These are phyloP conservation scores for Fusarium acutatum DNA, from an alignment of 2,329 filamentous ascomycete species.

Conservation along the genomic window DNA sequence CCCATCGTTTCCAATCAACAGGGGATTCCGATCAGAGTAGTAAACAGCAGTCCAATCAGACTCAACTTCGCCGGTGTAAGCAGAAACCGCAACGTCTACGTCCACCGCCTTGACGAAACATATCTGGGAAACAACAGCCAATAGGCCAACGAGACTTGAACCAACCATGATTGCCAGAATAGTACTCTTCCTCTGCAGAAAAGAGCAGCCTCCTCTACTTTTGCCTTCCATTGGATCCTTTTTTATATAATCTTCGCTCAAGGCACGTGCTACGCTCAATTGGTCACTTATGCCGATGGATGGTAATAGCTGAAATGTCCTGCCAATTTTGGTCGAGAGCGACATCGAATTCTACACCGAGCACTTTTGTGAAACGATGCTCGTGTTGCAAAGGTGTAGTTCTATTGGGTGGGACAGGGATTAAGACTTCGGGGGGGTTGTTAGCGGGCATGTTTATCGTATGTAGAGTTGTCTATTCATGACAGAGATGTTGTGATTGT, in stretches of 20 bases:
- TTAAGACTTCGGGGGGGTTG: neutral
- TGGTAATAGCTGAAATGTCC: neutral
- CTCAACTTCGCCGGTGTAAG: slow-evolving; percentile 48
- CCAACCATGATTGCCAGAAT: slow-evolving; percentile 29
- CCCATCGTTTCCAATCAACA: slow-evolving; percentile 58
- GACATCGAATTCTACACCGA: slow-evolving; percentile 17
- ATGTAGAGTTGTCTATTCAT: neutral
- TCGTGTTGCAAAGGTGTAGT: slow-evolving; percentile 27
- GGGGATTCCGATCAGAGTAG: slow-evolving; percentile 47
- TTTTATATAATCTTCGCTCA: slow-evolving; percentile 17
- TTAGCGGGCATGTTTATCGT: slow-evolving; percentile 21
- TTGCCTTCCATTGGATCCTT: neutral
- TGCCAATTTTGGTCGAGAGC: slow-evolving; percentile 10
- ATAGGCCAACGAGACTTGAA: slow-evolving; percentile 30
- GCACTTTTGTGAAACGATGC: slow-evolving; percentile 6
- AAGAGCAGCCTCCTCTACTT: neutral
- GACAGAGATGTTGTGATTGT: neutral
- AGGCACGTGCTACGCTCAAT: slow-evolving; percentile 19
- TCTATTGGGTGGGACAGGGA: slow-evolving; percentile 24
- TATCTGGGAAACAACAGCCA: slow-evolving; percentile 28
- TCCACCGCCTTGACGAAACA: slow-evolving; percentile 30
- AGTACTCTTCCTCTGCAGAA: neutral
- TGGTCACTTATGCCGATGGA: slow-evolving; percentile 2
- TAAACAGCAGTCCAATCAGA: slow-evolving; percentile 53
- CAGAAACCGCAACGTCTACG: slow-evolving; percentile 44